These are phyloP conservation scores for Lycium barbarum DNA, from an alignment of 257 asterid species.

Conservation along the genomic window DNA sequence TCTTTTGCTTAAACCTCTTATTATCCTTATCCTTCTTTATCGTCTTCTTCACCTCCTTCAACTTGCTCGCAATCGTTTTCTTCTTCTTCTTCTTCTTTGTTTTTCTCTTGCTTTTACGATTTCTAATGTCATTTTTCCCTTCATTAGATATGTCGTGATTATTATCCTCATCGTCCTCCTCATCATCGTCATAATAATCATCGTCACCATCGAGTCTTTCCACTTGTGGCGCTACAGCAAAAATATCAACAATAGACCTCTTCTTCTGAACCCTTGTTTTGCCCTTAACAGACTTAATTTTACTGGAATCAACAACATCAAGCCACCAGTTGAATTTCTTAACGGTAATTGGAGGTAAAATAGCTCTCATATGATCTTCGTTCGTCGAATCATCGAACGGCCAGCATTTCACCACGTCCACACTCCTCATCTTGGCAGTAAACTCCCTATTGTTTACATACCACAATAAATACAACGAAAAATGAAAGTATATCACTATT, in stretches of 20 bases:
- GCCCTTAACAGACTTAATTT: slow-evolving; percentile 35
- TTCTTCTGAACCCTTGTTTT: slow-evolving; percentile 61
- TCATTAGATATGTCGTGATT: background rate
- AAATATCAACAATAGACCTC: slow-evolving; percentile 76
- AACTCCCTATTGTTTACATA: slow-evolving; percentile 52
- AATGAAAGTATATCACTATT: background rate
- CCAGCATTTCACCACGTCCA: slow-evolving; percentile 75
- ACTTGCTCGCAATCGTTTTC: slow-evolving; percentile 36
- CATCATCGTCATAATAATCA: slow-evolving; percentile 35
- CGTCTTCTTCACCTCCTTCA: slow-evolving; percentile 43
- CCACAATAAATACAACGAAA: background rate
- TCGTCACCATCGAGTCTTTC: slow-evolving; percentile 39
- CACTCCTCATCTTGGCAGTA: slow-evolving; percentile 64
- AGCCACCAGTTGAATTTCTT: slow-evolving; percentile 79
- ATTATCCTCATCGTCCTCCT: slow-evolving; percentile 22
- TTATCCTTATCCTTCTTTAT: slow-evolving; percentile 36
- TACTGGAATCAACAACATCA: slow-evolving; percentile 46
- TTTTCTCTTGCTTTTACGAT: slow-evolving; percentile 39
- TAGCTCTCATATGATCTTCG: slow-evolving; percentile 44
- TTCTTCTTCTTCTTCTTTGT: slow-evolving; percentile 35
- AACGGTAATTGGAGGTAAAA: slow-evolving; percentile 66
- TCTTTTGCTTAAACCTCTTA: slow-evolving; percentile 39
- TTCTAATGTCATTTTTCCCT: slow-evolving; percentile 32
- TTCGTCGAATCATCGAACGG: slow-evolving; percentile 56
- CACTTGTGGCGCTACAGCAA: slow-evolving; percentile 69